Percentiles rank a stretch among this genome's conserved stretches.
Conservation (phyloP, 768 basidiomycete genomes). For the Chalciporus piperatus region DNA sequence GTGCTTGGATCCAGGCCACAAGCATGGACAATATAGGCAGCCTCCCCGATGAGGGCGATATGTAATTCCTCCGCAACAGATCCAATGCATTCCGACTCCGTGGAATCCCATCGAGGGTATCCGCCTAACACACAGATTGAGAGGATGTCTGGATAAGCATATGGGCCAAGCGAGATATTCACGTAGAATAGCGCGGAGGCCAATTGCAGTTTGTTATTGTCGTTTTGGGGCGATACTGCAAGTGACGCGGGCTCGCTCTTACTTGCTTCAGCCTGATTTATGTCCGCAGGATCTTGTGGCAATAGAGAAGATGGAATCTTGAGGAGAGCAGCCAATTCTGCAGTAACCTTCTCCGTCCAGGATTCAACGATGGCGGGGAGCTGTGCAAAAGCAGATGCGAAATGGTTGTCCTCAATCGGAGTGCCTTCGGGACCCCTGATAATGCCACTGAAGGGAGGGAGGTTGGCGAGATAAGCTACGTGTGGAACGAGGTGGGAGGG, state of each 20-base stretch:
- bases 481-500: constrained; percentile 14
- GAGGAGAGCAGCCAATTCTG: constrained; percentile 8
- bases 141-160: background rate
- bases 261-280: no score
- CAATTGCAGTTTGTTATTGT: background rate
- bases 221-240: background rate
- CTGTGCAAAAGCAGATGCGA: constrained; percentile 13
- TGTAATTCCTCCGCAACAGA: background rate
- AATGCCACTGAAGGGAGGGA: constrained; percentile 11
- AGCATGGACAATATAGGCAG: background rate
- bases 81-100: background rate
- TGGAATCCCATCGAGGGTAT: no score
- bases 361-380: constrained; percentile 4
- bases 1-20: constrained; percentile 3
- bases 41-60: background rate
- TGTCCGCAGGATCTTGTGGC: no score
- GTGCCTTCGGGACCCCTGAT: constrained; percentile 4
- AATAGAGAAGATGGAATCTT: constrained; percentile 5
- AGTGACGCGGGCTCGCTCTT: no score
- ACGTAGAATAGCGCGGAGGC: background rate
- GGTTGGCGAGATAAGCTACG: constrained; percentile 7
- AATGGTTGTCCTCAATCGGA: background rate
- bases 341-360: constrained; percentile 9
- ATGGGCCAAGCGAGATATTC: no score
- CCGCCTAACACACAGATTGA: background rate